Evolutionary conservation across 371 early-diverging fungal genomes (phyloP).

Genomic region (Mucor mucedo): DNA sequence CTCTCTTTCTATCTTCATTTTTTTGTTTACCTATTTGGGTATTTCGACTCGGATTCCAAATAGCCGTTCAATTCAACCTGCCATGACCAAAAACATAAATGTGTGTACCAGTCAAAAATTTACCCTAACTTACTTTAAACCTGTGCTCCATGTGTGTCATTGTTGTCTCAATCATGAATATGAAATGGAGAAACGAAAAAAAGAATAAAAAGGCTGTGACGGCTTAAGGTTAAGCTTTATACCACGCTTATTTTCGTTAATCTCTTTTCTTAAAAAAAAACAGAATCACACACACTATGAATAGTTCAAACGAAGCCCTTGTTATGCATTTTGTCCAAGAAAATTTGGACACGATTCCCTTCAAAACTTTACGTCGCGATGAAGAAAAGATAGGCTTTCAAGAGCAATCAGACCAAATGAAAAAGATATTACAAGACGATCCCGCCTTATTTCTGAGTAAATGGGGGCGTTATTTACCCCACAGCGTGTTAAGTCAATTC

Average conservation of each 20-base stretch:
- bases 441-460: slow-evolving; percentile 53
- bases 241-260: not conserved
- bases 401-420: slow-evolving; percentile 42
- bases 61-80: slow-evolving; percentile 31
- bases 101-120: not conserved
- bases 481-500: slow-evolving; percentile 36
- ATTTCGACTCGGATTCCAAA: slow-evolving; percentile 18
- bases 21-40: not conserved
- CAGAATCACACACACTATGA: slow-evolving; percentile 6
- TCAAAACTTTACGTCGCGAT: slow-evolving; percentile 44
- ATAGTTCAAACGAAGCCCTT: slow-evolving; percentile 9
- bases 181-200: not conserved
- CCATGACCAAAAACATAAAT: not conserved
- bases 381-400: slow-evolving; percentile 36
- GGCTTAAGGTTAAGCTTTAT: not conserved
- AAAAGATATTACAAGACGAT: slow-evolving; percentile 32
- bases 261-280: not conserved
- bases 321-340: slow-evolving; percentile 20
- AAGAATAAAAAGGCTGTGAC: not conserved
- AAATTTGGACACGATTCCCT: slow-evolving; percentile 41
- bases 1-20: not conserved
- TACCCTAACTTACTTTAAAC: slow-evolving; percentile 7
- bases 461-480: slow-evolving; percentile 52
- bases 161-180: not conserved
- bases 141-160: not conserved